Base-by-base conservation (phyloP, 371 early-diverging fungal species). In the Apophysomyces ossiformis region DNA sequence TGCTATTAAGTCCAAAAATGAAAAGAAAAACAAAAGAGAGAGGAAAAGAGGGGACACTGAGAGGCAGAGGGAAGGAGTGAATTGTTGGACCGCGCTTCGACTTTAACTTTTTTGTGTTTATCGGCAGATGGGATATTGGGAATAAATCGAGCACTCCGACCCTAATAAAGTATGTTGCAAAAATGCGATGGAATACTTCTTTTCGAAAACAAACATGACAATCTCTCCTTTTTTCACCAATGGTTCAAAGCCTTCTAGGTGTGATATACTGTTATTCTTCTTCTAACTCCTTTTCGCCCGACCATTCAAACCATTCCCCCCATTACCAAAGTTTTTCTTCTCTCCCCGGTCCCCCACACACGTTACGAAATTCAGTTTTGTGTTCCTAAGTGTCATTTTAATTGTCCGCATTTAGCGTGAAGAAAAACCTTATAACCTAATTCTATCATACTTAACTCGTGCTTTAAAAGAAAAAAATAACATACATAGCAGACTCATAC, bases 31-130 rank as follows among this genome's bases (percentile, higher is more conserved):
- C 16, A 18, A 3, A 26, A 26, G 26, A 26, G 32, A 26, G 32
- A 26, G 32, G 32, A 26, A 26, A 26, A 26, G 32, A 26, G 32
- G 32, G 32, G 32, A 26, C 32, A 26, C 32, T 26, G 32, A 26
- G 32, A 26, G 32, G 2, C 32, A 26, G 32, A 26, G 32, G 32
- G 32, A 26, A 2, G 32, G 32, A 26, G 32, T 26, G 32, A 26
- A 26, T 26, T 26, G 21, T n/a, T 50, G 54, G 54, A 50, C 54
- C 54, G 54, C 54, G 54, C 54, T 50, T 50, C 54, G 54, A 50
- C 54, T 16, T 16, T 50, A n/a, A 50, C 4, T 21, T 8, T 21
- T 18, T 50, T 41, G 41, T 8, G 41, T 41, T 13, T 41, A 8
- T 8, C 32, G 32, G 32, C 32, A 26, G 32, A 26, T 26, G 32